These are phyloP conservation scores for Phaseolus coccineus DNA, from an alignment of 331 rosid genomes.

Conservation along the genomic window DNA sequence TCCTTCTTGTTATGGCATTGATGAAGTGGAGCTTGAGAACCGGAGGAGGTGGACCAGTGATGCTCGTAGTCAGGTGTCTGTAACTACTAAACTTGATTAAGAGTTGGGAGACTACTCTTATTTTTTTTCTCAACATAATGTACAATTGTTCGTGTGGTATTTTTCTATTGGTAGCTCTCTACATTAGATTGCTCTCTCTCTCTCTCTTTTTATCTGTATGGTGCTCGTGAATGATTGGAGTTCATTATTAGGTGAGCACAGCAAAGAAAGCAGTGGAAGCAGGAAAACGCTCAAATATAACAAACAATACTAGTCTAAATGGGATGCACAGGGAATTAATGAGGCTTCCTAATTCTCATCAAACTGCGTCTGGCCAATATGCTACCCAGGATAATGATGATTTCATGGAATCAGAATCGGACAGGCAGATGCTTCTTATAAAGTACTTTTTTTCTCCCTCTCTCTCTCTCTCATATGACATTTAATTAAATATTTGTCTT, in stretches of 20 bases:
- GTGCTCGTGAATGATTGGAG: conserved; percentile 25
- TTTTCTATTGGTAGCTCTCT: background rate
- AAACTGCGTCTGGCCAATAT: conserved; percentile 62
- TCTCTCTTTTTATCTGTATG: conserved; percentile 8
- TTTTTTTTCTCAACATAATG: conserved; percentile 12
- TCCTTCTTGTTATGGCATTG: conserved; percentile 91
- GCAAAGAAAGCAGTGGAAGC: conserved; percentile 69
- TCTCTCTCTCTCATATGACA: background rate
- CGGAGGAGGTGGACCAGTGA: conserved; percentile 91
- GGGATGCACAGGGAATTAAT: conserved; percentile 85
- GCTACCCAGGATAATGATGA: conserved; percentile 68
- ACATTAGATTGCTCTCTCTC: conserved; percentile 14
- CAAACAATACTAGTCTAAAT: conserved; percentile 55
- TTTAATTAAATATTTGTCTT: conserved; percentile 30
- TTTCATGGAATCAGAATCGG: conserved; percentile 90
- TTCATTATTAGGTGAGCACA: conserved; percentile 64
- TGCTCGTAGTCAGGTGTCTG: conserved; percentile 86
- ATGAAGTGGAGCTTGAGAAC: conserved; percentile 81
- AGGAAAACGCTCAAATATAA: conserved; percentile 58
- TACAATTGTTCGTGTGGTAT: conserved; percentile 6
- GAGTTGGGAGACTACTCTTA: conserved; percentile 27
- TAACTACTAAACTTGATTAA: conserved; percentile 27
- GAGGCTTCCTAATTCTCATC: conserved; percentile 82
- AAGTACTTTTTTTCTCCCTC: conserved; percentile 58
- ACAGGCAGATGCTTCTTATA: conserved; percentile 91